These are phyloP conservation scores for Trichoderma atroviride DNA, from an alignment of 2,329 filamentous ascomycete species.

Conservation along the genomic window DNA sequence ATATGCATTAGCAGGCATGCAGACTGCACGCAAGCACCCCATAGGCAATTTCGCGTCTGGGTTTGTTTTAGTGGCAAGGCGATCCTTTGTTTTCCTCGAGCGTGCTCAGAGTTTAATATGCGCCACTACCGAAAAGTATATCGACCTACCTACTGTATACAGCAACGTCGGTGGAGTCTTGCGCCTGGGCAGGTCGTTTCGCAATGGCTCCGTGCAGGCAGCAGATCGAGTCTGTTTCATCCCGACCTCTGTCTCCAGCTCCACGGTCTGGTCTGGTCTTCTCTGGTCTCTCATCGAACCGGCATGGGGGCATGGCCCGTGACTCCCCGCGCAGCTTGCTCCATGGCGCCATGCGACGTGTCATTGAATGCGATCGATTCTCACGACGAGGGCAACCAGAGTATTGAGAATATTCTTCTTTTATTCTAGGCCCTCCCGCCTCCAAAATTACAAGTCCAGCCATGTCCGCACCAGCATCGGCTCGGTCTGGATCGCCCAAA, in stretches of 20 bases:
- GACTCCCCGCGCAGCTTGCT: neutral
- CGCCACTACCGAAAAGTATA: neutral
- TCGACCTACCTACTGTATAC: neutral
- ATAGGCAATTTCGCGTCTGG: slow-evolving; percentile 6
- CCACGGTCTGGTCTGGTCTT: neutral
- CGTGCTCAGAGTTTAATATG: neutral
- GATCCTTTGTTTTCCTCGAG: neutral
- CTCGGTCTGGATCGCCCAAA: neutral
- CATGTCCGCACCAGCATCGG: neutral
- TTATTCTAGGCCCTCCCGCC: no score
- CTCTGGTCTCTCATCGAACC: neutral
- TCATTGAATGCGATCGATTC: neutral
- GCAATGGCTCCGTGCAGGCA: neutral
- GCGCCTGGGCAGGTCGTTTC: neutral
- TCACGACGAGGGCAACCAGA: neutral
- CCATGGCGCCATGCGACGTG: neutral
- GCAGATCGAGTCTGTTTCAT: neutral
- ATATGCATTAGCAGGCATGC: slow-evolving; percentile 16
- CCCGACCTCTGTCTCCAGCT: neutral
- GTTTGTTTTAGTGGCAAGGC: neutral
- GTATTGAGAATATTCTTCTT: neutral
- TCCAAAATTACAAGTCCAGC: no score
- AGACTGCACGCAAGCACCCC: slow-evolving; percentile 2
- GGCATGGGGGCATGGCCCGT: neutral
- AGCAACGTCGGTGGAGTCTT: neutral